Evolutionary conservation across 2,329 filamentous ascomycete species (phyloP).

Genomic region (Eutypella sp.): DNA sequence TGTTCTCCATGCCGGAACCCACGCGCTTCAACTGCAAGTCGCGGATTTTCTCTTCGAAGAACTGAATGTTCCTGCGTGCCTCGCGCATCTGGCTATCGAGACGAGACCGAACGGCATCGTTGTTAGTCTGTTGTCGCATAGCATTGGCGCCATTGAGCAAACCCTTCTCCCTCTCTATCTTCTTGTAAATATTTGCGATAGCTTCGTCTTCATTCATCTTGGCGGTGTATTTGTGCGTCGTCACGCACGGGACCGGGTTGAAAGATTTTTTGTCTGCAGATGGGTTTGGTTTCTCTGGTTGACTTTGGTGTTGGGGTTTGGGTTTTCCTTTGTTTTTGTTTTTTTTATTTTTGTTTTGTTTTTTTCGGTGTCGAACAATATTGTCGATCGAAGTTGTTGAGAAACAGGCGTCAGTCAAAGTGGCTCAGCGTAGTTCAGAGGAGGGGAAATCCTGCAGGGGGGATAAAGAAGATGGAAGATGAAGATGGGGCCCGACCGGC

Average conservation of each 20-base stretch:
- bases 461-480: conserved; percentile 1
- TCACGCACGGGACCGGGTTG: conserved; percentile 29
- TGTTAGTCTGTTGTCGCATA: conserved; percentile 95
- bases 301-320: too few relatives aligned
- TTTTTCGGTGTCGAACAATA: too few relatives aligned
- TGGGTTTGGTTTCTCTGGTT: too few relatives aligned
- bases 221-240: conserved; percentile 34
- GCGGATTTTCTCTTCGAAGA: conserved; percentile 86
- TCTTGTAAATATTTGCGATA: conserved; percentile 79
- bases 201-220: conserved; percentile 61
- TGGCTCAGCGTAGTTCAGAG: too few relatives aligned
- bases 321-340: conserved; percentile 6
- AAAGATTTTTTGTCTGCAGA: too few relatives aligned
- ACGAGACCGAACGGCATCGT: conserved; percentile 82
- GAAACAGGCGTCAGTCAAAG: too few relatives aligned
- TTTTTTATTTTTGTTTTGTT: background rate
- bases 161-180: conserved; percentile 96
- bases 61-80: conserved; percentile 86
- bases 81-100: conserved; percentile 94
- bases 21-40: conserved; percentile 81
- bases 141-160: conserved; percentile 90
- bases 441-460: background rate
- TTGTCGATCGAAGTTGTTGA: too few relatives aligned
- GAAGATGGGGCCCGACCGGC: conserved; percentile 4
- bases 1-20: conserved; percentile 60